Percentiles rank a stretch among this genome's conserved stretches.
Conservation (phyloP, 495 filamentous ascomycete species). For the Xanthoparmelia taractica region DNA sequence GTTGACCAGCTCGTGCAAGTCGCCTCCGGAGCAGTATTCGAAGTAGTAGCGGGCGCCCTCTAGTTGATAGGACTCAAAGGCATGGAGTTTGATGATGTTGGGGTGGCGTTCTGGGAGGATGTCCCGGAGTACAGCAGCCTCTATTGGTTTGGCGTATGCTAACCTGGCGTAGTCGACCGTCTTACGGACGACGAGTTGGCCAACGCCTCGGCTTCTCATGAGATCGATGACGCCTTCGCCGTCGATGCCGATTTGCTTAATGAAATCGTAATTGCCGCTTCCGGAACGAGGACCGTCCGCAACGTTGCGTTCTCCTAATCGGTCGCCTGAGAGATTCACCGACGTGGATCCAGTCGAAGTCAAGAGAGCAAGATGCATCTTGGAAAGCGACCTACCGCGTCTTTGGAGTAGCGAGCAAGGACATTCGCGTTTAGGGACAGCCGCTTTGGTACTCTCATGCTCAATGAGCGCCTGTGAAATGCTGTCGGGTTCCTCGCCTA, state of each 20-base stretch:
- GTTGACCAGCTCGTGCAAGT: constrained; percentile 75
- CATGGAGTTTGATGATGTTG: constrained; percentile 21
- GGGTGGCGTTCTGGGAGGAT: constrained; percentile 9
- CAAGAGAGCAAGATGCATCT: not conserved
- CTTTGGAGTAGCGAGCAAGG: not conserved
- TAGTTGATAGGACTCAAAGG: constrained; percentile 57
- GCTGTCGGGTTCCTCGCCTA: not conserved
- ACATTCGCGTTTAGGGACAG: not conserved
- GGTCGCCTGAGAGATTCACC: not conserved
- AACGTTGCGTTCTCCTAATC: not conserved
- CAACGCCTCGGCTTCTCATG: not conserved
- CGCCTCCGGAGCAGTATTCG: constrained; percentile 94
- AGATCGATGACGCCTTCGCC: constrained; percentile 15
- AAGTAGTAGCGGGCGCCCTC: constrained; percentile 71
- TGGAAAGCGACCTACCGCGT: not conserved
- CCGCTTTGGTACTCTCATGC: not conserved
- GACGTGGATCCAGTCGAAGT: not conserved
- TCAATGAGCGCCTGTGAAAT: not conserved
- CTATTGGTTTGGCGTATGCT: constrained; percentile 6
- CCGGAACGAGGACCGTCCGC: not conserved
- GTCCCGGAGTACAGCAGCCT: constrained; percentile 7
- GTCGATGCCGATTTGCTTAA: constrained; percentile 10
- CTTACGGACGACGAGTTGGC: constrained; percentile 19
- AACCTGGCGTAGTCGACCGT: constrained; percentile 9
- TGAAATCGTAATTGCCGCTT: not conserved